Conservation (phyloP, 768 basidiomycete species). For the Pulveroboletus ravenelii region DNA sequence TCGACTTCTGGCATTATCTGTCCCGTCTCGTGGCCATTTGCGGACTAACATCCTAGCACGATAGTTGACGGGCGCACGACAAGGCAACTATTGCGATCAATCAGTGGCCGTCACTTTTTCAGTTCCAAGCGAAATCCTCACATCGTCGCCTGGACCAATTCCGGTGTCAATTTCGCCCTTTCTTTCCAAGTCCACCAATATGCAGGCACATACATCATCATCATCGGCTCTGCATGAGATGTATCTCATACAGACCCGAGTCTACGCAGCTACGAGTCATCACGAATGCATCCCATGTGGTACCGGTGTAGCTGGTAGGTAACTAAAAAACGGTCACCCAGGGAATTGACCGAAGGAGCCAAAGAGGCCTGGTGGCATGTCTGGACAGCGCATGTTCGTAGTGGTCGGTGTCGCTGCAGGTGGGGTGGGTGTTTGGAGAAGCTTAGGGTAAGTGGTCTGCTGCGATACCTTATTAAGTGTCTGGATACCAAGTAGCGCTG, state of each 20-base stretch:
- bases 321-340: neutral
- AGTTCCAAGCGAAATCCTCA: neutral
- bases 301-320: conserved; percentile 6
- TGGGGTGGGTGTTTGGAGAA: conserved; percentile 8
- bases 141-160: neutral
- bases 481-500: conserved; percentile 12
- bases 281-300: neutral
- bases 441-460: conserved; percentile 11
- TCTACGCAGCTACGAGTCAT: neutral
- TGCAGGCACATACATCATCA: neutral
- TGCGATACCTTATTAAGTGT: conserved; percentile 7
- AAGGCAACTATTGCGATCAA: neutral
- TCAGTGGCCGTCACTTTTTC: neutral
- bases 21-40: neutral
- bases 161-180: neutral
- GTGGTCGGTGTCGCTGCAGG: neutral
- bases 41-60: too few species aligned
- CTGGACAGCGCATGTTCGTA: conserved; percentile 6
- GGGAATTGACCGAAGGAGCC: conserved; percentile 9
- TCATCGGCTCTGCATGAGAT: neutral
- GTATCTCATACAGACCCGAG: neutral
- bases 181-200: neutral
- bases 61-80: neutral
- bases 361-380: conserved; percentile 11
- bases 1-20: neutral